Base-by-base conservation (phyloP, 2,329 filamentous ascomycete species). In the Catunica adiposa region DNA sequence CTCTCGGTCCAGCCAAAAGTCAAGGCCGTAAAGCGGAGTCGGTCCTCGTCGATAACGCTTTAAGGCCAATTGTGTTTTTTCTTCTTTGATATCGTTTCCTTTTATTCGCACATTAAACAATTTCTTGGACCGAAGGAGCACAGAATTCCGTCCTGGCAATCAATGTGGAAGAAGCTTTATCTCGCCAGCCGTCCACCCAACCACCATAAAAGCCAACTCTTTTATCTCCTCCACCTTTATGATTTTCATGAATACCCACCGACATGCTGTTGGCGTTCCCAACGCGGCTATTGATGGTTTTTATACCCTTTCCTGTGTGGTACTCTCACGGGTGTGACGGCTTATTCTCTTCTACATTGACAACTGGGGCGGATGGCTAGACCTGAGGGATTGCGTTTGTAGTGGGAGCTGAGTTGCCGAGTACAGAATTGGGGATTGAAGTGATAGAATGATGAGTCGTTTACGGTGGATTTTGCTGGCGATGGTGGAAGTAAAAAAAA, bases 401-500 rank as follows among this genome's bases (percentile, higher is more conserved):
- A 38, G n/a, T 22, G 29, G 40, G 29, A 37, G 34, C n/a, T 20
- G 17, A 34, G 42, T 20, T 8, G 11, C 15, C 20, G 44, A 22
- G 44, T 26, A 42, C 15, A 26, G 34, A 51, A 37, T 14, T 17
- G 29, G 37, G 20, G 29, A 22, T 23, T 31, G 29, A 42, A 55
- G 40, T 34, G 44, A 20, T 31, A 56, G 55, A 56, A 53, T 56
- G 37, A 57, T 57, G 55, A 42, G 46, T 54, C 37, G 46, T 46
- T 54, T 54, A 54, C 56, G 46, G 25, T 23, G 23, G 25, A 54
- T 9, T 15, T 50, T 14, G 23, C 38, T 48, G 42, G 40, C 23
- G 26, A 51, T 38, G 31, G 29, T 38, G 46, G 25, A 40, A 29
- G 34, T 48, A 55, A 55, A 42, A 55, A 37, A 51, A 44, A 51